Percentiles rank a stretch among this genome's conserved stretches.
These are phyloP conservation scores for Pichia sp. DNA, from an alignment of 1,139 yeast species.

Conservation along the genomic window DNA sequence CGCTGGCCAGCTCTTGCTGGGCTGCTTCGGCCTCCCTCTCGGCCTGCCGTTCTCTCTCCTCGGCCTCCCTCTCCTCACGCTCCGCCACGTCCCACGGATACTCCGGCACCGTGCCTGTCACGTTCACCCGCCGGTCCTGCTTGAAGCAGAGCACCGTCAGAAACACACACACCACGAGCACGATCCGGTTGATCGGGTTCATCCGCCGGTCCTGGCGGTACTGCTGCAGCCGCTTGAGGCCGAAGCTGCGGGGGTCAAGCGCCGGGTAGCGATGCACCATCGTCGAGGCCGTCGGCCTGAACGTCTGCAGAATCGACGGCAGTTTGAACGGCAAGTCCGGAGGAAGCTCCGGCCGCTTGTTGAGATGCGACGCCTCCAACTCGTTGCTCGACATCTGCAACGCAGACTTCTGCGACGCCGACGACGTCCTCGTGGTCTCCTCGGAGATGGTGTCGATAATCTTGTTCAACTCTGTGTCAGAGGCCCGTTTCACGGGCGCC, in stretches of 20 bases:
- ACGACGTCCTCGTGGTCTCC: slow-evolving; percentile 12
- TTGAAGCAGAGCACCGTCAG: slow-evolving; percentile 44
- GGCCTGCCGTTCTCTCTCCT: slow-evolving; percentile 6
- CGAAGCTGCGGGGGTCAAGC: slow-evolving; percentile 45
- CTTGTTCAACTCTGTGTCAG: slow-evolving; percentile 14
- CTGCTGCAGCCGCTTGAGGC: slow-evolving; percentile 44
- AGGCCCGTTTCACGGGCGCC: not conserved
- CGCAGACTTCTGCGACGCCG: slow-evolving; percentile 15
- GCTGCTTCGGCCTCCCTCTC: slow-evolving; percentile 4
- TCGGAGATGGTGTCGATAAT: slow-evolving; percentile 39
- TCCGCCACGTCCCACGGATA: slow-evolving; percentile 33
- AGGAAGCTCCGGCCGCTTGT: slow-evolving; percentile 31
- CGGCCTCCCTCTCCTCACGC: slow-evolving; percentile 33
- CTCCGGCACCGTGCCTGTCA: slow-evolving; percentile 45
- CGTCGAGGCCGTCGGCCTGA: slow-evolving; percentile 31
- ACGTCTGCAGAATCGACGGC: slow-evolving; percentile 37
- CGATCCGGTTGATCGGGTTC: slow-evolving; percentile 52
- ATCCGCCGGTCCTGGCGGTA: slow-evolving; percentile 43
- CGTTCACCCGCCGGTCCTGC: slow-evolving; percentile 49
- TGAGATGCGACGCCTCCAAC: slow-evolving; percentile 15
- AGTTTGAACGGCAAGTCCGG: slow-evolving; percentile 53
- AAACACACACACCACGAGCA: slow-evolving; percentile 43
- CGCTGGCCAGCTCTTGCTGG: not conserved
- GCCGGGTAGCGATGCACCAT: slow-evolving; percentile 34
- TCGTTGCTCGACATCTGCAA: slow-evolving; percentile 13